Base-by-base conservation (phyloP, 2,329 filamentous ascomycete genomes). In the Metarhizium album region DNA sequence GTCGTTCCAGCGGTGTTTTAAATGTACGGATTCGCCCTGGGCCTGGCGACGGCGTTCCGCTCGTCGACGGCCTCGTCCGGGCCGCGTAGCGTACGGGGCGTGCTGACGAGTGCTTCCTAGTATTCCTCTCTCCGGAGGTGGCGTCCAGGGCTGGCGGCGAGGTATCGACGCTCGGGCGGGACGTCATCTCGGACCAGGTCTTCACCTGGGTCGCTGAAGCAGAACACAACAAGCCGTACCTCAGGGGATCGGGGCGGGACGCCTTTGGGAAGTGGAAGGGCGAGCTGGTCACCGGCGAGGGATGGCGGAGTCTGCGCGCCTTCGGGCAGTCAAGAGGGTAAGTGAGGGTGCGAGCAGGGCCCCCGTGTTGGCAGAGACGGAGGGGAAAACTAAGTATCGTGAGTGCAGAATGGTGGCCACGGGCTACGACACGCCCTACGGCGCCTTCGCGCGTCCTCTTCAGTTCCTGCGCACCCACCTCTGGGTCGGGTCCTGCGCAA, bases 261-360 rank as follows among this genome's bases (percentile, higher is more conserved):
- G 76, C 77, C 0, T 86, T 86, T 61, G 83, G 84, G 1, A 70
- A 72, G 47, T 76, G 76, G 47, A 75, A 69, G 6, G 76, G 78
- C 45, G 74, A 80, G 33, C 67, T 88, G 2, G 71, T 85, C 35
- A 83, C 83, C 0, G 74, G 76, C 1, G 75, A 83, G 55, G 84
- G 86, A 27, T 89, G 85, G 85, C 71, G 74, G 38, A 69, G 73
- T 40, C 68, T 86, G 2, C 80, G 83, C 56, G 70, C 74, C 2
- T 77, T 82, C 56, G 80, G 81, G 0, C 73, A 78, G 16, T 62
- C 69, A 31, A 75, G 78, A 54, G 82, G 83, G 64, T 64, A 55
- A 53, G 61, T n/a, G n/a, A n/a, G n/a, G n/a, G n/a, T n/a, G n/a
- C n/a, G n/a, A n/a, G n/a, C n/a, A n/a, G n/a, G n/a, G n/a, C n/a